phyloP scores from a whole-genome alignment of 495 filamentous ascomycete genomes.

The Hypomontagnella submonticulosa region DNA sequence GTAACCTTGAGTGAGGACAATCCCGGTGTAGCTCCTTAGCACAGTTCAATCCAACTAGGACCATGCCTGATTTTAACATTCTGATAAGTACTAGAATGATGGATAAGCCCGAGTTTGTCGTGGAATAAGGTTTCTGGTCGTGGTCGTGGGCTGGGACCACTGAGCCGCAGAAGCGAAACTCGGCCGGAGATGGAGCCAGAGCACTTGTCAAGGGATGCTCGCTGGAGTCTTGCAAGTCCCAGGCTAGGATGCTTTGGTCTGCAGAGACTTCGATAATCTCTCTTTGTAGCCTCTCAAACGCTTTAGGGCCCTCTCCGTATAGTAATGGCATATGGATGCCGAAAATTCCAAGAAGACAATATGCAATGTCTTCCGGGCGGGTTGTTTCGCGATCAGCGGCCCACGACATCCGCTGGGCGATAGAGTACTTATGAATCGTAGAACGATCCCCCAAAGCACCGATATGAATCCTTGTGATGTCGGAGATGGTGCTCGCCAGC shows the following conservation, averaged over 20 bases:
- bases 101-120: constrained; percentile 42
- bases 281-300: constrained; percentile 49
- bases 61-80: background rate
- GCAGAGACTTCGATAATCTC: constrained; percentile 45
- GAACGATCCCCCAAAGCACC: constrained; percentile 30
- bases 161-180: constrained; percentile 39
- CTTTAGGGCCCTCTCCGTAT: constrained; percentile 51
- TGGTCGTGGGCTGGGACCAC: constrained; percentile 15
- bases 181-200: constrained; percentile 29
- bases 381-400: constrained; percentile 45
- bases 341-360: constrained; percentile 54
- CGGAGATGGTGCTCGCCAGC: constrained; percentile 32
- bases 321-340: constrained; percentile 52
- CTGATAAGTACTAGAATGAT: constrained; percentile 14
- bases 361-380: constrained; percentile 49
- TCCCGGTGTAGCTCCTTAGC: constrained; percentile 15
- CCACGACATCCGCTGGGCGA: constrained; percentile 55
- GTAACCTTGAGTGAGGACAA: constrained; percentile 2
- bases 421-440: constrained; percentile 34
- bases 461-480: constrained; percentile 46
- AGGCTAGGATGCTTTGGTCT: constrained; percentile 51
- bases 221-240: constrained; percentile 16
- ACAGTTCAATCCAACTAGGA: constrained; percentile 39
- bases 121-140: constrained; percentile 37
- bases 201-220: constrained; percentile 1